A percentile compares a stretch with the other conserved stretches of the same genome.
Evolutionary conservation across 768 basidiomycete species (phyloP).

Genomic region (Coprinopsis sp.): DNA sequence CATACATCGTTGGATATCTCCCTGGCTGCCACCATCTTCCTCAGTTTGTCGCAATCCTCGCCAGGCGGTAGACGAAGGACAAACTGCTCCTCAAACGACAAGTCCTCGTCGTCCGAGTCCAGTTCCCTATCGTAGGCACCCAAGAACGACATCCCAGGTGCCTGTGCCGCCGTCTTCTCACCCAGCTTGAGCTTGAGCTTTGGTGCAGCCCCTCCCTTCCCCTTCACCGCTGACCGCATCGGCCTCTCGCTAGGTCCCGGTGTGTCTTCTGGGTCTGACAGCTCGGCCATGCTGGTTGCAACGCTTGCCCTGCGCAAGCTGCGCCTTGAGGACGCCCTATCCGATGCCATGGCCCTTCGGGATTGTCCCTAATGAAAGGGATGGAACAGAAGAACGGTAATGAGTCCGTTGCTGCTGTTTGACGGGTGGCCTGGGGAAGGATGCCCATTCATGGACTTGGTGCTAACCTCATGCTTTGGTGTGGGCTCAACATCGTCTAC

Average conservation of each 20-base stretch:
- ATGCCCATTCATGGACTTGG: constrained; percentile 26
- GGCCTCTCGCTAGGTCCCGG: constrained; percentile 42
- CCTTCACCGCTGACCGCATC: constrained; percentile 49
- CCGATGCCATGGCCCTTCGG: no score
- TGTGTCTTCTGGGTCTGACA: background rate
- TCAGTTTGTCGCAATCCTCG: constrained; percentile 72
- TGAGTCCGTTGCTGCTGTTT: background rate
- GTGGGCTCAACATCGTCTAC: constrained; percentile 51
- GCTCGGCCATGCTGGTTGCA: constrained; percentile 16
- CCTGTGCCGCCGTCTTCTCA: constrained; percentile 75
- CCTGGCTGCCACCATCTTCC: constrained; percentile 75
- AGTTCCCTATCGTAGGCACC: constrained; percentile 92
- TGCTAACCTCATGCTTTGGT: constrained; percentile 26
- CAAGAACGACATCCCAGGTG: constrained; percentile 82
- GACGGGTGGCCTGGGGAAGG: constrained; percentile 9
- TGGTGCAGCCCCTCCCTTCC: constrained; percentile 45
- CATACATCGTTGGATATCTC: constrained; percentile 83
- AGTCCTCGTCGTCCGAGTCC: constrained; percentile 91
- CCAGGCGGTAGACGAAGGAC: constrained; percentile 85
- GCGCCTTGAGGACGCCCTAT: constrained; percentile 18
- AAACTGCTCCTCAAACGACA: constrained; percentile 97
- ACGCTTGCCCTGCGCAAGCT: constrained; percentile 34
- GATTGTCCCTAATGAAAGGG: no score
- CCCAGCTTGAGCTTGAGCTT: constrained; percentile 87
- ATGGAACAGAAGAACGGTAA: no score